Conservation (phyloP, 2,329 filamentous ascomycete genomes). For the Endoconidiophora polonica region DNA sequence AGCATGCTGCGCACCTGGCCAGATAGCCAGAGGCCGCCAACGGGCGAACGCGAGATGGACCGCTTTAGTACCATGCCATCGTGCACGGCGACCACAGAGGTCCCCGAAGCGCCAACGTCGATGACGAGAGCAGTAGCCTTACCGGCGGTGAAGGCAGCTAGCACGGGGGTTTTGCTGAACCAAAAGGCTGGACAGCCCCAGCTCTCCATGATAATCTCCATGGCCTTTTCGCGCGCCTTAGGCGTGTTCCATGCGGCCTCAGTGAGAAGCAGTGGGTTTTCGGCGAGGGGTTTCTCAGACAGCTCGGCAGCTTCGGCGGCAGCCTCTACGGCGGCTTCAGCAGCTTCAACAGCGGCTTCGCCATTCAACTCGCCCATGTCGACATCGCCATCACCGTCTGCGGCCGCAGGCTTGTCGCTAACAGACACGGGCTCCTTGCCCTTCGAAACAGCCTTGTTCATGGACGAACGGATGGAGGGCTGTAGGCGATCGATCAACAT, state of each 20-base stretch:
- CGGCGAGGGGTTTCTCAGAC: constrained; percentile 65
- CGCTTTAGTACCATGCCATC: constrained; percentile 91
- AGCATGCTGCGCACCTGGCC: constrained; percentile 73
- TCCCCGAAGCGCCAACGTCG: constrained; percentile 77
- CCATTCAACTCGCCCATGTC: constrained; percentile 32
- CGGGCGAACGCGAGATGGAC: constrained; percentile 67
- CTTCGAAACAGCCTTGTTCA: constrained; percentile 53
- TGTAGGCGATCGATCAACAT: constrained; percentile 79
- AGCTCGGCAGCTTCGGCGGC: constrained; percentile 18
- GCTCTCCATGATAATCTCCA: constrained; percentile 92
- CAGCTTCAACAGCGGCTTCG: constrained; percentile 3
- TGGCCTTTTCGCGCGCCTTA: constrained; percentile 82
- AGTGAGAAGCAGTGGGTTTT: constrained; percentile 83
- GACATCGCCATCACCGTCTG: constrained; percentile 45
- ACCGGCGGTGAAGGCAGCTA: constrained; percentile 80
- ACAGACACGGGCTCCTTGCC: constrained; percentile 23
- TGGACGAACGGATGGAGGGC: constrained; percentile 53
- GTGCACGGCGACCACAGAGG: constrained; percentile 78
- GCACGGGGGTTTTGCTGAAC: constrained; percentile 72
- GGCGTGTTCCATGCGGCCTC: constrained; percentile 83
- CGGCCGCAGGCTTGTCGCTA: constrained; percentile 17
- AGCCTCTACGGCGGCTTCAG: constrained; percentile 15
- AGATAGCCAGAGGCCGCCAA: constrained; percentile 81
- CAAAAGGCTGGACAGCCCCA: constrained; percentile 95
- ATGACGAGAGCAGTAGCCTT: constrained; percentile 87